A percentile compares a stretch with the other conserved stretches of the same genome.
Evolutionary conservation across 345 rosid genomes (phyloP).

Genomic region (Rubroshorea leprosula): DNA sequence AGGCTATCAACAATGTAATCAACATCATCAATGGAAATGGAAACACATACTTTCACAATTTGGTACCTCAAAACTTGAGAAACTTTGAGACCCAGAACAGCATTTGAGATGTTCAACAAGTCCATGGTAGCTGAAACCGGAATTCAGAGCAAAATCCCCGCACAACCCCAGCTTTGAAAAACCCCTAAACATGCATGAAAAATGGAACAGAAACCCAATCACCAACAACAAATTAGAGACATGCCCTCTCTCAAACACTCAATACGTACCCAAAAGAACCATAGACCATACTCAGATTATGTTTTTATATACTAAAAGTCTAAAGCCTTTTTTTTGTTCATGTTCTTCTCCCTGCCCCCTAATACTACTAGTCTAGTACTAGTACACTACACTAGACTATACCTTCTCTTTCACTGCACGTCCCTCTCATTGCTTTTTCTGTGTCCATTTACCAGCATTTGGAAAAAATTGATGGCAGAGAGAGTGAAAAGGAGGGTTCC

Average conservation of each 20-base stretch:
- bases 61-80: slow-evolving; percentile 30
- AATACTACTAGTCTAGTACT: slow-evolving; percentile 13
- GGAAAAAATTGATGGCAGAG: slow-evolving; percentile 7
- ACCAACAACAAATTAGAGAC: slow-evolving; percentile 13
- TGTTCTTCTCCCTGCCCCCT: slow-evolving; percentile 15
- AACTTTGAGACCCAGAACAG: slow-evolving; percentile 37
- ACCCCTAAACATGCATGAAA: slow-evolving; percentile 19
- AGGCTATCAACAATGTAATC: slow-evolving; percentile 31
- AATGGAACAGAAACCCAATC: slow-evolving; percentile 3
- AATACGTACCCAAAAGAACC: slow-evolving; percentile 48
- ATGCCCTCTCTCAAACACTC: slow-evolving; percentile 12
- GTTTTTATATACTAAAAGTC: slow-evolving; percentile 32
- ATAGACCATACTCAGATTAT: slow-evolving; percentile 18
- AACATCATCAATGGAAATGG: slow-evolving; percentile 25
- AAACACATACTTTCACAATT: slow-evolving; percentile 36
- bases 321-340: slow-evolving; percentile 13
- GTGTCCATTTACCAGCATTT: slow-evolving; percentile 18
- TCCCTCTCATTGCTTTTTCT: slow-evolving; percentile 36
- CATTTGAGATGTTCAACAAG: slow-evolving; percentile 30
- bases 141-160: slow-evolving; percentile 24
- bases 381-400: slow-evolving; percentile 26
- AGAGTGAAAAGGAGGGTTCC: slow-evolving; percentile 22
- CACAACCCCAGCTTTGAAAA: slow-evolving; percentile 14
- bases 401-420: slow-evolving; percentile 26
- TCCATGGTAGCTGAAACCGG: slow-evolving; percentile 32